Evolutionary conservation across 306 rosid species (phyloP).

Genomic region (Abrus precatorius): DNA sequence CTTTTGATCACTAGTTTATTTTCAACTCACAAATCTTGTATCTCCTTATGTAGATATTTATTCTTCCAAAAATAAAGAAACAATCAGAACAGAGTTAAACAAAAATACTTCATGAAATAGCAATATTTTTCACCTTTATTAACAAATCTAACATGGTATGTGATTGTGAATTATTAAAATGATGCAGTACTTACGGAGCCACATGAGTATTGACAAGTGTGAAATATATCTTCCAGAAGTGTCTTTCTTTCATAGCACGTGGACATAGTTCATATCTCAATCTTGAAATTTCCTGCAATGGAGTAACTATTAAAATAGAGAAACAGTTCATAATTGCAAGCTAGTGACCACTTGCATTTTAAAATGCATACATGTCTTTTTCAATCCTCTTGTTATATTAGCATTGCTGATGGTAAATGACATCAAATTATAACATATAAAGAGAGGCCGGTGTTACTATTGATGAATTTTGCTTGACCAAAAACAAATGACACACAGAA

Average conservation of each 20-base stretch:
- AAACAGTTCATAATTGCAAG: background rate
- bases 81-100: background rate
- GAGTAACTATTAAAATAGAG: conserved; percentile 43
- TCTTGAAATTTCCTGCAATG: conserved; percentile 86
- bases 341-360: conserved; percentile 16
- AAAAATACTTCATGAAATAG: conserved; percentile 22
- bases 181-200: conserved; percentile 85
- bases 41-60: background rate
- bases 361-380: background rate
- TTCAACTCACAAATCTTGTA: conserved; percentile 7
- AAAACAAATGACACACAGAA: conserved; percentile 21
- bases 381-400: conserved; percentile 12
- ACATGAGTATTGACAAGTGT: conserved; percentile 94
- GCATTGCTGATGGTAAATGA: conserved; percentile 26
- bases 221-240: conserved; percentile 94
- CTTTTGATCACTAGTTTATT: conserved; percentile 27
- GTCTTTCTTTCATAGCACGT: conserved; percentile 83
- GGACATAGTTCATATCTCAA: conserved; percentile 96
- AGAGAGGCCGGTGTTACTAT: background rate
- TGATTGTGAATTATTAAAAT: conserved; percentile 36
- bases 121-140: conserved; percentile 5
- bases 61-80: conserved; percentile 27
- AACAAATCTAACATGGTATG: conserved; percentile 13
- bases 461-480: conserved; percentile 22
- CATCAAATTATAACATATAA: conserved; percentile 6